Conservation (phyloP, 305 asterid species). For the Euphrasia arctica region DNA sequence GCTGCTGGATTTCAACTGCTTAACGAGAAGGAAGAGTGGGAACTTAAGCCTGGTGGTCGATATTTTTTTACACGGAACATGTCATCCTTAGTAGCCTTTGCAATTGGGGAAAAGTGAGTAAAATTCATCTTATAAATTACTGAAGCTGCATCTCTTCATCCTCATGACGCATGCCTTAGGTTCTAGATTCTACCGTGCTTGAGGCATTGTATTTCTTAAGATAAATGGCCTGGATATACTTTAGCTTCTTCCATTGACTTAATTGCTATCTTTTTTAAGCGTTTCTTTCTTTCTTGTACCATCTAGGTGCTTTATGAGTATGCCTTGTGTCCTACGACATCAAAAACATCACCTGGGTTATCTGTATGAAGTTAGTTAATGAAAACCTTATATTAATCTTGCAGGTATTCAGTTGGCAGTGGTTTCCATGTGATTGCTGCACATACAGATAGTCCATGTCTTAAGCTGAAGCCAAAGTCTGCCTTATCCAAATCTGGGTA, state of each 20-base stretch:
- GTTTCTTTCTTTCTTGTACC: constrained; percentile 6
- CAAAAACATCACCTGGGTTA: neutral
- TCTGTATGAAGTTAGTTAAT: constrained; percentile 25
- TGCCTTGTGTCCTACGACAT: constrained; percentile 16
- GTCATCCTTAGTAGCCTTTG: constrained; percentile 94
- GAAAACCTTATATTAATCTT: constrained; percentile 35
- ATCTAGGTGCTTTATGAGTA: constrained; percentile 13
- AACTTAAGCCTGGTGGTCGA: constrained; percentile 94
- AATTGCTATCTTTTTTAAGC: constrained; percentile 15
- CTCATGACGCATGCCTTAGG: constrained; percentile 16
- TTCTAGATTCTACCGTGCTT: constrained; percentile 24
- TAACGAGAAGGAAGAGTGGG: constrained; percentile 88
- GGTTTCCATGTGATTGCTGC: constrained; percentile 97
- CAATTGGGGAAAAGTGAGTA: constrained; percentile 88
- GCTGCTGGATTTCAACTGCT: constrained; percentile 92
- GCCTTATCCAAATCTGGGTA: constrained; percentile 85
- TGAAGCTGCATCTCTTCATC: constrained; percentile 19
- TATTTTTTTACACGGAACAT: constrained; percentile 90
- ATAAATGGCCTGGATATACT: constrained; percentile 10
- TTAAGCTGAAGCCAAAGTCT: constrained; percentile 90
- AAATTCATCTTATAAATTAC: constrained; percentile 22
- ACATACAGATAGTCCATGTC: constrained; percentile 97
- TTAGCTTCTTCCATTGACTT: constrained; percentile 16
- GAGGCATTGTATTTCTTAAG: constrained; percentile 19
- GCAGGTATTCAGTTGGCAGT: constrained; percentile 83